Evolutionary conservation across 805 yeast genomes (phyloP).

Genomic region (Wickerhamomyces sydowiorum): DNA sequence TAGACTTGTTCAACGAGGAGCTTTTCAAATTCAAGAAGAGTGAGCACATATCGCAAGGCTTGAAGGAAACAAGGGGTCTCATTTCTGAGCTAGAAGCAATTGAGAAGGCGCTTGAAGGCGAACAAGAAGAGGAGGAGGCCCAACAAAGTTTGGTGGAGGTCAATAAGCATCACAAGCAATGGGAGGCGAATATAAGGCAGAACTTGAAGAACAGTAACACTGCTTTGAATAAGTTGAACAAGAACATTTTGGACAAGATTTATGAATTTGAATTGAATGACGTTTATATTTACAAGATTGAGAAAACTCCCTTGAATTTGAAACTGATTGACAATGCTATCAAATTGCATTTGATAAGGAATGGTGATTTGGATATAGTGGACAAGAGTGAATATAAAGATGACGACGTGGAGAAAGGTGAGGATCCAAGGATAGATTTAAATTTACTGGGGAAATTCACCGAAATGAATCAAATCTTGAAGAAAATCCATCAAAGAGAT

Average conservation of each 20-base stretch:
- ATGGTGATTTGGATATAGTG: conserved; percentile 37
- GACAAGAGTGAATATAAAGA: conserved; percentile 14
- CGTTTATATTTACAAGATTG: conserved; percentile 28
- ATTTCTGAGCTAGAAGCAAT: not conserved
- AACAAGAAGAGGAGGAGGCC: not conserved
- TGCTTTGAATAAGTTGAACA: conserved; percentile 23
- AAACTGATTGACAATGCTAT: conserved; percentile 34
- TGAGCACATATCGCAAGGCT: not conserved
- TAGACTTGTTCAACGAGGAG: not conserved
- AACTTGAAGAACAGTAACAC: conserved; percentile 22
- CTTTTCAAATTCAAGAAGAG: not conserved
- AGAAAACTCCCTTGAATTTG: conserved; percentile 14
- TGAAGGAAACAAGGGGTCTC: not conserved
- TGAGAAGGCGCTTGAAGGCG: not conserved
- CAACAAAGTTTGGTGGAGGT: not conserved
- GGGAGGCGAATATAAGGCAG: conserved; percentile 25
- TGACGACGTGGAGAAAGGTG: conserved; percentile 24
- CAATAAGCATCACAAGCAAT: conserved; percentile 11
- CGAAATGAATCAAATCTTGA: conserved; percentile 36
- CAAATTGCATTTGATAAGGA: conserved; percentile 40
- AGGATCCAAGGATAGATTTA: conserved; percentile 23
- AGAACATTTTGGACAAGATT: conserved; percentile 21
- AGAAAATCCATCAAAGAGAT: conserved; percentile 29
- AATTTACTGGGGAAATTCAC: conserved; percentile 31
- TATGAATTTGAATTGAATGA: conserved; percentile 27